Evolutionary conservation across 495 filamentous ascomycete species (phyloP), one percentile per base, ranked within the genome.

Genomic region (Hyphodiscus hymeniophilus): DNA sequence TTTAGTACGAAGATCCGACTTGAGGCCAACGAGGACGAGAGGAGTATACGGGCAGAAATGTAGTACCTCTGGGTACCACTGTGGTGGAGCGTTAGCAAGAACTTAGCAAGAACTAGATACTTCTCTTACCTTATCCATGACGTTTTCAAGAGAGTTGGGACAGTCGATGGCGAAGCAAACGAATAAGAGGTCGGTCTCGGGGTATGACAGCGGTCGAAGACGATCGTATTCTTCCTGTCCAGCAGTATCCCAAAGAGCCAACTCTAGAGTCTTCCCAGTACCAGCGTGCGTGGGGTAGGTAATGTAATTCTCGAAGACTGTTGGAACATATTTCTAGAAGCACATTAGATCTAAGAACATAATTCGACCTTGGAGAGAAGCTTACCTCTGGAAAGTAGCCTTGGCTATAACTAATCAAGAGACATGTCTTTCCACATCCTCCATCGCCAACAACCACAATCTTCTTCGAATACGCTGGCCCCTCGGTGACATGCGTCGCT

Each of bases 81-180:
- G 52, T 15, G 17, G 10, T 24, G 0, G 3, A 2, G 45, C 3
- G 1, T 24, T 6, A 36, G 18, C 21, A 16, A 33, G 33, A 16
- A 7, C 23, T 3, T 26, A n/a, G 5, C 6, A 4, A 50, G 18
- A n/a, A 17, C 21, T 42, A 10, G 20, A 24, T 32, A 12, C 17
- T 21, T 24, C 28, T 60, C 73, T 47, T 64, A 95, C 92, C 82
- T 98, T 98, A 70, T 98, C 92, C 72, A 97, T 84, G 45, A 98
- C 92, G 60, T 98, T 98, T 56, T 98, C 92, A 38, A 98, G 69
- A 7, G 92, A 97, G 61, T 95, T 94, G 15, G 92, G 92, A 65
- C 94, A 98, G 70, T 98, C 92, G 52, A 98, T 94, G 48, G 94
- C 94, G 69, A 98, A 98, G 74, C 92, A 98, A 56, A 98, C 92